phyloP scores from a whole-genome alignment of 768 basidiomycete genomes.

The Crepidotus variabilis region DNA sequence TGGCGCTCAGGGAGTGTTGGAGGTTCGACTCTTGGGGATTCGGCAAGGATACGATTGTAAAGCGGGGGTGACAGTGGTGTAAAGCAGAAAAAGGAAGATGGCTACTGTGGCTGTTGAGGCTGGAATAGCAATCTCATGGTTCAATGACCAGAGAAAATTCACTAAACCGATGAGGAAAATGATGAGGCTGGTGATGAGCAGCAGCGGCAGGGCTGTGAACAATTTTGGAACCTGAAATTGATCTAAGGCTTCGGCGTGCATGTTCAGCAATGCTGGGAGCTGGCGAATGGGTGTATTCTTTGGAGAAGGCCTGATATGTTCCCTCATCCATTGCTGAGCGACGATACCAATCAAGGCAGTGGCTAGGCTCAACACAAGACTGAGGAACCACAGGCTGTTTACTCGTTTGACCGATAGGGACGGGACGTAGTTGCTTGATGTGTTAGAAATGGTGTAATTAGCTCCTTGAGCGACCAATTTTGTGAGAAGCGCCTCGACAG shows the following conservation, averaged over 20 bases:
- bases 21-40: background rate
- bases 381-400: slow-evolving; percentile 19
- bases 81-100: slow-evolving; percentile 11
- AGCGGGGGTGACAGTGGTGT: slow-evolving; percentile 13
- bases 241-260: slow-evolving; percentile 18
- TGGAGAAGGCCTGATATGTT: slow-evolving; percentile 11
- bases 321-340: slow-evolving; percentile 20
- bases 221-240: slow-evolving; percentile 19
- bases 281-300: slow-evolving; percentile 4
- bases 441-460: no score
- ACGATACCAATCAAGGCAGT: slow-evolving; percentile 19
- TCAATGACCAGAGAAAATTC: slow-evolving; percentile 17
- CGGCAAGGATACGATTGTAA: slow-evolving; percentile 4
- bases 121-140: slow-evolving; percentile 12
- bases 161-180: slow-evolving; percentile 23
- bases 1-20: background rate
- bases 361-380: slow-evolving; percentile 17
- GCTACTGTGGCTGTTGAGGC: slow-evolving; percentile 10
- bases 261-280: slow-evolving; percentile 14
- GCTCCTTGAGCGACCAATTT: slow-evolving; percentile 10
- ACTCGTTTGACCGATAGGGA: slow-evolving; percentile 8
- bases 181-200: slow-evolving; percentile 20
- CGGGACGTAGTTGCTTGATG: no score
- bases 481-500: slow-evolving; percentile 6
- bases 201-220: slow-evolving; percentile 18